phyloP scores from a whole-genome alignment of 257 asterid genomes.

The Plantago ovata region DNA sequence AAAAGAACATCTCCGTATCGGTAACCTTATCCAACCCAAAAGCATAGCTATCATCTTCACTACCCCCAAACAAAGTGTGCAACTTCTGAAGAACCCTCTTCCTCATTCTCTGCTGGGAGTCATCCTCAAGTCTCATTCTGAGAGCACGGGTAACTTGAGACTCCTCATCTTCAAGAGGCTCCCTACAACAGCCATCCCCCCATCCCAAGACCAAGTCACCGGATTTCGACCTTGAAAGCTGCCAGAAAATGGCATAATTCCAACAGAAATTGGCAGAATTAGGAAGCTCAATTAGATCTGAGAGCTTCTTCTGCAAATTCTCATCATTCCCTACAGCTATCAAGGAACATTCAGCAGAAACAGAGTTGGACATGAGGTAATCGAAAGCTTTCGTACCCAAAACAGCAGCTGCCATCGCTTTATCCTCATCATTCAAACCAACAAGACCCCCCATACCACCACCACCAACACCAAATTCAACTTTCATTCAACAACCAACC shows the following conservation, averaged over 20 bases:
- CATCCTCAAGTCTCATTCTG: slow-evolving; percentile 61
- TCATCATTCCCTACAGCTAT: slow-evolving; percentile 84
- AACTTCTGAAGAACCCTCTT: slow-evolving; percentile 79
- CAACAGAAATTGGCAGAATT: slow-evolving; percentile 56
- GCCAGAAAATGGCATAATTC: slow-evolving; percentile 98
- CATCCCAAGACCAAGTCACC: slow-evolving; percentile 90
- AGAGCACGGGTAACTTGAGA: slow-evolving; percentile 51
- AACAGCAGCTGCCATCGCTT: slow-evolving; percentile 63
- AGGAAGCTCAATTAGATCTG: slow-evolving; percentile 88
- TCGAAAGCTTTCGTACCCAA: slow-evolving; percentile 75
- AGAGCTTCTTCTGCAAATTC: slow-evolving; percentile 84
- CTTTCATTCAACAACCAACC: slow-evolving; percentile 12
- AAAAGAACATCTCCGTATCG: slow-evolving; percentile 93
- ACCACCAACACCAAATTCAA: slow-evolving; percentile 41
- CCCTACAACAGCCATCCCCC: slow-evolving; percentile 99
- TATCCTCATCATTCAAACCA: slow-evolving; percentile 74
- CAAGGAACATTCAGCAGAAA: slow-evolving; percentile 71
- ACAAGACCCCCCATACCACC: slow-evolving; percentile 48
- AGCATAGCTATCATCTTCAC: slow-evolving; percentile 80
- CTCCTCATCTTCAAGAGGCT: slow-evolving; percentile 69
- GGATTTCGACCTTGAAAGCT: slow-evolving; percentile 73
- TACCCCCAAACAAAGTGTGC: slow-evolving; percentile 79
- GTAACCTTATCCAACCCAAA: slow-evolving; percentile 92
- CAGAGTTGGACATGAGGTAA: slow-evolving; percentile 73
- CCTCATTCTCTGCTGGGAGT: slow-evolving; percentile 81